A percentile compares a stretch with the other conserved stretches of the same genome.
These are phyloP conservation scores for Euphorbia pulcherrima DNA, from an alignment of 345 rosid species.

Conservation along the genomic window DNA sequence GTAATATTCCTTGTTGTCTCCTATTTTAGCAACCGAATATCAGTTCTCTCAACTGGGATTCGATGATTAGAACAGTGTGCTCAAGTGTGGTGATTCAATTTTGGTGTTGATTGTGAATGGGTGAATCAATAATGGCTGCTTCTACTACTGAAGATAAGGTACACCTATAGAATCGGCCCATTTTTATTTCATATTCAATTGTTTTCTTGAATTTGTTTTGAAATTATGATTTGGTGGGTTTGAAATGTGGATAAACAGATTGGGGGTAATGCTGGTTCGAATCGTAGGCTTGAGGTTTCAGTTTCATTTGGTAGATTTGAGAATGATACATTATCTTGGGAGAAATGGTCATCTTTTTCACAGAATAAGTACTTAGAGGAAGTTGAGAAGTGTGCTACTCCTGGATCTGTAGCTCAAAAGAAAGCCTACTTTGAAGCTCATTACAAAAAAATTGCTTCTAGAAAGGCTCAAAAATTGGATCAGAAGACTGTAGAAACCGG, in stretches of 20 bases:
- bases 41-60: slow-evolving; percentile 20
- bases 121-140: slow-evolving; percentile 50
- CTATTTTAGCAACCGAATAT: slow-evolving; percentile 22
- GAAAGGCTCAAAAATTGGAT: slow-evolving; percentile 65
- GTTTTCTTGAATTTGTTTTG: slow-evolving; percentile 18
- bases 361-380: slow-evolving; percentile 94
- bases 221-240: slow-evolving; percentile 26
- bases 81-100: slow-evolving; percentile 26
- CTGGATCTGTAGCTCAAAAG: slow-evolving; percentile 95
- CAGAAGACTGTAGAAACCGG: slow-evolving; percentile 50
- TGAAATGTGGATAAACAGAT: slow-evolving; percentile 42
- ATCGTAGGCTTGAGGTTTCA: slow-evolving; percentile 62
- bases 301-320: slow-evolving; percentile 91
- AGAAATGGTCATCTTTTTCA: slow-evolving; percentile 83
- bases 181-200: slow-evolving; percentile 20
- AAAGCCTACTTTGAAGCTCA: slow-evolving; percentile 95
- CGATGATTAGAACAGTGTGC: slow-evolving; percentile 16
- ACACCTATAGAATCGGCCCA: slow-evolving; percentile 24
- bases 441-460: slow-evolving; percentile 83
- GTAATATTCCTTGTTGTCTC: slow-evolving; percentile 30
- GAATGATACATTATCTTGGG: slow-evolving; percentile 91
- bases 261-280: slow-evolving; percentile 45
- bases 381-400: slow-evolving; percentile 90
- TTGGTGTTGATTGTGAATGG: slow-evolving; percentile 38
- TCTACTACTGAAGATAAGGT: slow-evolving; percentile 52